These are phyloP conservation scores for Inga leiocalycina DNA, from an alignment of 306 rosid genomes.

Conservation along the genomic window DNA sequence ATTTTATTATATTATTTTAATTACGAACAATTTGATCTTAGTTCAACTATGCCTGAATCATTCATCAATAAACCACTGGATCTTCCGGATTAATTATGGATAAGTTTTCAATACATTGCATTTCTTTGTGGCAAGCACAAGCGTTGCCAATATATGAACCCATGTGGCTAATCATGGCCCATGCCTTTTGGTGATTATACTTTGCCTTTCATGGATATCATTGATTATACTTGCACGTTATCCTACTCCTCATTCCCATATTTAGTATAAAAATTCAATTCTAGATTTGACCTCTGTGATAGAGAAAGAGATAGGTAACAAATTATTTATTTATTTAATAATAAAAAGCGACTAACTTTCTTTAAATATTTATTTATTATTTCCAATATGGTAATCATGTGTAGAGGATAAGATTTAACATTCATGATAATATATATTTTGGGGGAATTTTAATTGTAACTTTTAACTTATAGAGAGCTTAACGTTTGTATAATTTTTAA, in stretches of 20 bases:
- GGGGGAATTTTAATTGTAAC: too few relatives aligned
- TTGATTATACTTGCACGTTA: neutral
- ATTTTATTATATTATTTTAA: too few relatives aligned
- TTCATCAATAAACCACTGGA: too few relatives aligned
- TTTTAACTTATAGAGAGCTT: neutral
- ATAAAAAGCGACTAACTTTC: neutral
- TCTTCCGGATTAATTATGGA: too few relatives aligned
- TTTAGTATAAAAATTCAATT: neutral
- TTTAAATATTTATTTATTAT: neutral
- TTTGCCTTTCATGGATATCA: neutral
- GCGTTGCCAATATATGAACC: neutral
- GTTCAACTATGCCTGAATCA: neutral
- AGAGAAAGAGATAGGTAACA: neutral
- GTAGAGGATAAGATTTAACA: neutral
- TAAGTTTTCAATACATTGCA: neutral
- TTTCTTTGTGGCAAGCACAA: neutral
- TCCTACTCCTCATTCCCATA: neutral
- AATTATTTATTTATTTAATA: neutral
- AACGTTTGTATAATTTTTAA: neutral
- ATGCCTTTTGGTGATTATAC: conserved; percentile 24
- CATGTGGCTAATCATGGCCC: conserved; percentile 40
- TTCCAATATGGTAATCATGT: neutral
- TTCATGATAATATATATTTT: neutral
- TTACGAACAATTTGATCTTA: neutral
- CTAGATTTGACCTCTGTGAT: neutral